A percentile compares a stretch with the other conserved stretches of the same genome.
Conservation (phyloP, 1,284 basidiomycete species). For the Marasmius oreades region DNA sequence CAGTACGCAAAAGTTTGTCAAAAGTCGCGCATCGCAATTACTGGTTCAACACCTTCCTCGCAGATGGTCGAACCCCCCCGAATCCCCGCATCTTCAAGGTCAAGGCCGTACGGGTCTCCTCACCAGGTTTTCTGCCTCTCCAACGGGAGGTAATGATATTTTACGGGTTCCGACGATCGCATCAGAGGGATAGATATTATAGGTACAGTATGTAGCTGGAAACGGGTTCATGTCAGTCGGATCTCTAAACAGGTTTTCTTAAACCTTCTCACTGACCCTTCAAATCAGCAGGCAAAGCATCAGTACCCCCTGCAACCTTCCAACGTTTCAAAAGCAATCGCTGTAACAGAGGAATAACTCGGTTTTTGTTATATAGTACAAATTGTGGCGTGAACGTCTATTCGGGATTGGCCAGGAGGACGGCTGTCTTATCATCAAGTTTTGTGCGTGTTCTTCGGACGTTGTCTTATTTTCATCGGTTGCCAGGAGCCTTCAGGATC, state of each 20-base stretch:
- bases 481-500: constrained; percentile 58
- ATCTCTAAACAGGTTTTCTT: constrained; percentile 4
- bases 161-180: constrained; percentile 79
- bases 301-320: constrained; percentile 43
- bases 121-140: constrained; percentile 55
- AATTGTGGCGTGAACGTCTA: constrained; percentile 65
- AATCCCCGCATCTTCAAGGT: constrained; percentile 54
- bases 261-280: background rate
- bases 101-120: constrained; percentile 72
- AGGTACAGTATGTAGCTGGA: too few relatives aligned
- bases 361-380: constrained; percentile 69
- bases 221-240: constrained; percentile 54
- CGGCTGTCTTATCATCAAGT: constrained; percentile 21
- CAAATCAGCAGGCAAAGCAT: constrained; percentile 39
- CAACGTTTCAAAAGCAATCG: constrained; percentile 80
- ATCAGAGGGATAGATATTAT: constrained; percentile 68
- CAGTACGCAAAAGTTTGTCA: constrained; percentile 60
- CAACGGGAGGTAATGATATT: constrained; percentile 49
- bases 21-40: constrained; percentile 71
- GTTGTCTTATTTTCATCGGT: background rate
- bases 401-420: constrained; percentile 79
- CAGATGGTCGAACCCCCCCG: constrained; percentile 72
- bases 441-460: background rate
- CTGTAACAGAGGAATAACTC: constrained; percentile 59
- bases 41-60: constrained; percentile 65